Percentiles rank a stretch among this genome's conserved stretches.
Evolutionary conservation across 805 yeast genomes (phyloP).

Genomic region (Pichia nanzhaoensis): DNA sequence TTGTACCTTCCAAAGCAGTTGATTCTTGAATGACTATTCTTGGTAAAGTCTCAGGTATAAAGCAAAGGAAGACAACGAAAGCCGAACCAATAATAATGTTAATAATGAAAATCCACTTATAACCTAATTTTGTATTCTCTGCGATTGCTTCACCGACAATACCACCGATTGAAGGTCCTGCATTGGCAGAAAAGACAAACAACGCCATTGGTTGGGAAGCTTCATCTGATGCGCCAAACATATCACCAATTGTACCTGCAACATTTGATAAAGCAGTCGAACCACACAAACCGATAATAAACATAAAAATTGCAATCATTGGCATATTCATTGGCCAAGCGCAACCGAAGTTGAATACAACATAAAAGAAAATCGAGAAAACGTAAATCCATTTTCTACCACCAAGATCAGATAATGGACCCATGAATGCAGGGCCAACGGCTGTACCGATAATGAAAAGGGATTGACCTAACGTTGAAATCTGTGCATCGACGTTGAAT

Average conservation of each 20-base stretch:
- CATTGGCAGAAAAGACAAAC: slow-evolving; percentile 30
- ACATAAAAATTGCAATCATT: slow-evolving; percentile 29
- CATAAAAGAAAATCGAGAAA: slow-evolving; percentile 24
- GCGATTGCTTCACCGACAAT: slow-evolving; percentile 32
- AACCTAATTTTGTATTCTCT: slow-evolving; percentile 26
- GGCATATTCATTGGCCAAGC: slow-evolving; percentile 31
- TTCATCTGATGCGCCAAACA: slow-evolving; percentile 30
- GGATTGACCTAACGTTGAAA: slow-evolving; percentile 31
- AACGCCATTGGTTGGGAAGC: slow-evolving; percentile 33
- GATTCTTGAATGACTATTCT: slow-evolving; percentile 30
- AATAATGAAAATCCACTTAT: slow-evolving; percentile 30
- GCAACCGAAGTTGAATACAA: slow-evolving; percentile 30
- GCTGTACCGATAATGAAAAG: slow-evolving; percentile 33
- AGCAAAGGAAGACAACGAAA: slow-evolving; percentile 17
- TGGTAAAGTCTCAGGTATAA: slow-evolving; percentile 33
- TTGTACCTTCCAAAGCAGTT: slow-evolving; percentile 22
- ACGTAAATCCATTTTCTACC: slow-evolving; percentile 35
- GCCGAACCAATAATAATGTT: slow-evolving; percentile 29
- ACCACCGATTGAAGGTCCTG: slow-evolving; percentile 33
- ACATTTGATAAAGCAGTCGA: slow-evolving; percentile 31
- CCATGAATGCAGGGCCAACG: slow-evolving; percentile 31
- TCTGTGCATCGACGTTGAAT: slow-evolving; percentile 25
- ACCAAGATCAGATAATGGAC: slow-evolving; percentile 32
- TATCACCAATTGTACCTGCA: slow-evolving; percentile 33
- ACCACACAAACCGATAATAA: slow-evolving; percentile 28